Percentiles rank a stretch among this genome's conserved stretches.
Conservation (phyloP, 2,329 filamentous ascomycete genomes). For the Alternaria sp. region DNA sequence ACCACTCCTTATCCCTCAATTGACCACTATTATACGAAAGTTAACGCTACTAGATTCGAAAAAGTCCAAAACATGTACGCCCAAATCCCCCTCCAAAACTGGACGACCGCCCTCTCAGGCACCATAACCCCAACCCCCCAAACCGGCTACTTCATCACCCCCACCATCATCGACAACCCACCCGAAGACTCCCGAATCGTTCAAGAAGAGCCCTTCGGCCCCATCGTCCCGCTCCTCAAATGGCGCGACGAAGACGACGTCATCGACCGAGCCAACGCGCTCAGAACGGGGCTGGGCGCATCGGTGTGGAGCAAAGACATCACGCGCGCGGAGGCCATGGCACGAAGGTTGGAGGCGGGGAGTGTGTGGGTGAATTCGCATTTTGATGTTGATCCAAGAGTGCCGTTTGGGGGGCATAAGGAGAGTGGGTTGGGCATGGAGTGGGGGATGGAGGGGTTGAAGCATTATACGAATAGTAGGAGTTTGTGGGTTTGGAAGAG, state of each 20-base stretch:
- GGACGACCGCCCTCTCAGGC: neutral
- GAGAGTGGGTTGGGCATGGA: constrained; percentile 79
- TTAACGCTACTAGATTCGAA: too few relatives aligned
- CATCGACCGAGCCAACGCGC: neutral
- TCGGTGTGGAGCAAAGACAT: neutral
- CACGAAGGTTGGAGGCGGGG: constrained; percentile 55
- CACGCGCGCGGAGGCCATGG: constrained; percentile 51
- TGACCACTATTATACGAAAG: too few relatives aligned
- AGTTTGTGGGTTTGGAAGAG: neutral
- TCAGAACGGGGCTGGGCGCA: neutral
- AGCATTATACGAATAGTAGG: constrained; percentile 21
- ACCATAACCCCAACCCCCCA: constrained; percentile 61
- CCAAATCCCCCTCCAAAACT: neutral
- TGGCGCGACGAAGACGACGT: constrained; percentile 51
- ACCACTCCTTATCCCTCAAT: too few relatives aligned
- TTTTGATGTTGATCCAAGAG: constrained; percentile 39
- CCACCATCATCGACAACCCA: constrained; percentile 63
- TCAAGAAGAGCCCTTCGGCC: constrained; percentile 67
- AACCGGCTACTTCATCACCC: neutral
- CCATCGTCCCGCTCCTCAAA: constrained; percentile 67
- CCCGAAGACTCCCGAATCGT: constrained; percentile 63
- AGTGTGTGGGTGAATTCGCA: constrained; percentile 58
- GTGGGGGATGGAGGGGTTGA: constrained; percentile 48
- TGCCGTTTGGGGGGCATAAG: constrained; percentile 74
- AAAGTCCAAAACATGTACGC: neutral